Base-by-base conservation (phyloP, 495 filamentous ascomycete genomes). In the Rusavskia elegans region DNA sequence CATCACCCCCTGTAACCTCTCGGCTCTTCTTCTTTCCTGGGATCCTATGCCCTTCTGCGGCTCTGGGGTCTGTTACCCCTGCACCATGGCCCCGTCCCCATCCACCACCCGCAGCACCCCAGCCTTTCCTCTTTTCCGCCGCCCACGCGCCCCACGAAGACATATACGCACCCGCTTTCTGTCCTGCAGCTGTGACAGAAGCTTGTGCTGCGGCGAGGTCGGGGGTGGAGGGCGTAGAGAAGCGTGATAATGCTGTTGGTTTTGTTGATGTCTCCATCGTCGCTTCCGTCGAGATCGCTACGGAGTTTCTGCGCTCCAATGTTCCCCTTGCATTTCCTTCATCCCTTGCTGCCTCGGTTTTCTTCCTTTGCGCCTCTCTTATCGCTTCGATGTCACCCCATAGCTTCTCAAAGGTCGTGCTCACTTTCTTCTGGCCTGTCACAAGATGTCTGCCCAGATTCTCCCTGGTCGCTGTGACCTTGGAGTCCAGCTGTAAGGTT, bases 91-190 rank as follows among this genome's bases (percentile, higher is more conserved):
- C n/a, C 30, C 42, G 16, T 48, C 53, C 35, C 23, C 51, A 36
- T 39, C 45, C 44, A 46, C 44, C 23, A 23, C 23, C 44, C 7
- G 14, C 23, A 29, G 20, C 6, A 23, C 44, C 71, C 75, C 71
- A 76, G 45, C 71, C 71, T 60, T 84, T 87, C 45, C 83, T 73
- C 68, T 93, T 94, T 67, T 98, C 89, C 29, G 79, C 81, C 6
- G 90, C 90, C 92, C 92, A 98, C 2, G 79, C 69, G n/a, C 89
- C 82, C 93, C 93, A 97, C 25, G 87, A 93, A 48, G 83, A 89
- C 45, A 98, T 73, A 59, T 95, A 98, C 5, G 90, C 84, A 17
- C 87, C 77, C 10, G 90, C 90, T 55, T 82, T 83, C 56, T 81
- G 75, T 10, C 82, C 69, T 0, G 84, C 85, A 1, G 80, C 80